These are phyloP conservation scores for Helianthus tuberosus DNA, from an alignment of 129 eudicot species.

Conservation along the genomic window DNA sequence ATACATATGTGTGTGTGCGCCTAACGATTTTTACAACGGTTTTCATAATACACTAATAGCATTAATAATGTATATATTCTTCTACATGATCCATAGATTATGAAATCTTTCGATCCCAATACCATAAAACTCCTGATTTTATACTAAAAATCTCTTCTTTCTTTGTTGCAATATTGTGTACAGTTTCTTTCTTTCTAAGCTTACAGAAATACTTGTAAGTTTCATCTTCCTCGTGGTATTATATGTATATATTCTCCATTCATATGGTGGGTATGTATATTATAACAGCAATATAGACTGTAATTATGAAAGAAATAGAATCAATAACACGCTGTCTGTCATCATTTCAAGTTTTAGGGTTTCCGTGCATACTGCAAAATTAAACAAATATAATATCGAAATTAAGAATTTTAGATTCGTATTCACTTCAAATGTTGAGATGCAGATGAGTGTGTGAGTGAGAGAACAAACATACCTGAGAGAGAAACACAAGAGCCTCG, in stretches of 20 bases:
- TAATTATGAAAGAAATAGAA: background rate
- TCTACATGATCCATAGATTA: background rate
- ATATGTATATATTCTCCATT: background rate
- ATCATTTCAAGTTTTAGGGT: background rate
- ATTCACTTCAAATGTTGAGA: no score
- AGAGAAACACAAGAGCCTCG: no score
- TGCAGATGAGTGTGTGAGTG: no score
- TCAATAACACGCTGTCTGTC: background rate
- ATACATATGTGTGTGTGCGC: no score
- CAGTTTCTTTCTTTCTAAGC: background rate
- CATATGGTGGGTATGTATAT: background rate
- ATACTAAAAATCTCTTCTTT: background rate
- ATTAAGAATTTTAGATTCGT: no score
- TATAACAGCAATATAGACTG: background rate
- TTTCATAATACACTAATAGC: background rate
- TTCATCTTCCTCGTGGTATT: background rate
- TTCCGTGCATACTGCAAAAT: background rate
- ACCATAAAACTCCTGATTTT: background rate
- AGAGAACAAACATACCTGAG: no score
- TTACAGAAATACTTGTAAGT: background rate
- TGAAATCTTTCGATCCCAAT: background rate
- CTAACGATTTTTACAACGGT: no score
- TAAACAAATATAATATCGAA: no score
- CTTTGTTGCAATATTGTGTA: background rate
- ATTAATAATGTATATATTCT: background rate